phyloP scores from a whole-genome alignment of 2,329 filamentous ascomycete species.

The Pyricularia grisea region DNA sequence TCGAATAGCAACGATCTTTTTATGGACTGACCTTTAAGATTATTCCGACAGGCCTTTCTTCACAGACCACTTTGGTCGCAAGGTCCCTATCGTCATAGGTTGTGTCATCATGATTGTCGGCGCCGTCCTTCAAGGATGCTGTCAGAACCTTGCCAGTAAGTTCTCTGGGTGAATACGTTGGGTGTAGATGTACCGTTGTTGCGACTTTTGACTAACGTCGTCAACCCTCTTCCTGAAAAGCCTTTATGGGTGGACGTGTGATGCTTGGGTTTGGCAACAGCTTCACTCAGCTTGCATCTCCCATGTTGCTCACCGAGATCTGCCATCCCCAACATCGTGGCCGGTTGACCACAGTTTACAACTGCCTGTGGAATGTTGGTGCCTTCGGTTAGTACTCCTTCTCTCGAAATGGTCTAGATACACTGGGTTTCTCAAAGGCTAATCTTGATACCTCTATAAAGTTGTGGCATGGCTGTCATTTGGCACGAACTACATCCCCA shows the following conservation, averaged over 20 bases:
- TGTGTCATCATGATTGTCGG: slow-evolving; percentile 46
- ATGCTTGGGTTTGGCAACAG: slow-evolving; percentile 6
- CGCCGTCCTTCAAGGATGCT: slow-evolving; percentile 44
- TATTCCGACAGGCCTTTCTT: slow-evolving; percentile 30
- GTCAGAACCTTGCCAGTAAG: slow-evolving; percentile 26
- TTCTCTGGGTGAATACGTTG: neutral
- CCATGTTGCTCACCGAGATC: slow-evolving; percentile 31
- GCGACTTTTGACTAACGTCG: neutral
- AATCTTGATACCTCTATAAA: slow-evolving; percentile 25
- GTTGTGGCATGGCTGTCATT: slow-evolving; percentile 11
- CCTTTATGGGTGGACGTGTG: slow-evolving; percentile 39
- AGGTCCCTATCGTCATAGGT: slow-evolving; percentile 42
- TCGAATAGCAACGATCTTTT: neutral
- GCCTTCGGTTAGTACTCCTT: neutral
- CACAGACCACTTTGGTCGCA: slow-evolving; percentile 44
- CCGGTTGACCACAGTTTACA: slow-evolving; percentile 16
- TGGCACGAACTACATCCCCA: slow-evolving; percentile 8
- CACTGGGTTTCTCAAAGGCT: neutral
- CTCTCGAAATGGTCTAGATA: neutral
- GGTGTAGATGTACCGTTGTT: no score
- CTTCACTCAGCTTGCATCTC: slow-evolving; percentile 19
- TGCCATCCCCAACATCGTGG: slow-evolving; percentile 20
- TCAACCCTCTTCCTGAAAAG: slow-evolving; percentile 9
- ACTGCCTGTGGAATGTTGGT: slow-evolving; percentile 7
- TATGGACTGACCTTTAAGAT: neutral